Percentiles rank a stretch among this genome's conserved stretches.
Evolutionary conservation across 2,329 filamentous ascomycete species (phyloP).

Genomic region (Cladosporium cucumerinum): DNA sequence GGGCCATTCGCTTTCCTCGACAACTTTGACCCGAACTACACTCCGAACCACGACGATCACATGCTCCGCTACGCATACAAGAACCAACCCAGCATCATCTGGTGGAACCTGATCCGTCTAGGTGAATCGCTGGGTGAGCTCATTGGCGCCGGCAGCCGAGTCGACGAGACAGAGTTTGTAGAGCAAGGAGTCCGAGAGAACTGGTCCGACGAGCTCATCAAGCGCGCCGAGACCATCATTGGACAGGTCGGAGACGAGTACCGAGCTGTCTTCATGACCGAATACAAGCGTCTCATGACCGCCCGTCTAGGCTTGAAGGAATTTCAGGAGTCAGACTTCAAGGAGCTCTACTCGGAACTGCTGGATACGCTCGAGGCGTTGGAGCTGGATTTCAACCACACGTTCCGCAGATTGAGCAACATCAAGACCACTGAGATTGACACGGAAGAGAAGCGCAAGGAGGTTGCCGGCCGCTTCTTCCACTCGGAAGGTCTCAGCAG

Average conservation of each 20-base stretch:
- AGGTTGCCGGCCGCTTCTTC: slow-evolving; percentile 73
- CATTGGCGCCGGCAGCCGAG: slow-evolving; percentile 69
- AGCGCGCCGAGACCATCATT: slow-evolving; percentile 80
- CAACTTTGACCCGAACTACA: slow-evolving; percentile 91
- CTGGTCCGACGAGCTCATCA: slow-evolving; percentile 66
- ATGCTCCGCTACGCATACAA: slow-evolving; percentile 85
- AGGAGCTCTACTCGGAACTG: slow-evolving; percentile 73
- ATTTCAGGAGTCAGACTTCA: slow-evolving; percentile 70
- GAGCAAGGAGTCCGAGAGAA: slow-evolving; percentile 68
- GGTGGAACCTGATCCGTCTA: slow-evolving; percentile 95
- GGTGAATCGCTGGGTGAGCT: slow-evolving; percentile 87
- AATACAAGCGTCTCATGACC: slow-evolving; percentile 85
- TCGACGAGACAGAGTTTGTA: slow-evolving; percentile 70
- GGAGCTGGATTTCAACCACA: slow-evolving; percentile 90
- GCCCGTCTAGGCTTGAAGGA: slow-evolving; percentile 71
- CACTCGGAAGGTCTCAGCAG: slow-evolving; percentile 67
- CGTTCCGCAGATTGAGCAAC: slow-evolving; percentile 75
- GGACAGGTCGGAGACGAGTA: slow-evolving; percentile 79
- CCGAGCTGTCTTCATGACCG: slow-evolving; percentile 78
- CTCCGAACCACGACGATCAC: slow-evolving; percentile 93
- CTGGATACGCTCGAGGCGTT: slow-evolving; percentile 77
- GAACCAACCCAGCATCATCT: slow-evolving; percentile 93
- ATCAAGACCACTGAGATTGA: slow-evolving; percentile 62
- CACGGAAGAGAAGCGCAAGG: slow-evolving; percentile 60
- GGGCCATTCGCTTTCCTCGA: slow-evolving; percentile 98